These are phyloP conservation scores for Monosporascus sp. DNA, from an alignment of 2,329 filamentous ascomycete genomes.

Conservation along the genomic window DNA sequence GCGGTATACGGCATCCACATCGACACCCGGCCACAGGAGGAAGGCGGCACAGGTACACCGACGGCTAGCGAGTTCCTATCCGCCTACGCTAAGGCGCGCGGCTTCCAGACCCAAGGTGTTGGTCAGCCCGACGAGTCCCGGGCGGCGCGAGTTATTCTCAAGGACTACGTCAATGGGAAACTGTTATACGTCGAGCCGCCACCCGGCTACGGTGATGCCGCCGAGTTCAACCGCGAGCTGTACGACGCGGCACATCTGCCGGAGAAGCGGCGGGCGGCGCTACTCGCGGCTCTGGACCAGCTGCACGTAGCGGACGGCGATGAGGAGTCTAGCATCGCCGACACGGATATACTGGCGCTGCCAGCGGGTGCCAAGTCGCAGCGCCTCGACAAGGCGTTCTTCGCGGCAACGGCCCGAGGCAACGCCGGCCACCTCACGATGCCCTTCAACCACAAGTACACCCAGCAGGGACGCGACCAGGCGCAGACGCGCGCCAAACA, in stretches of 20 bases:
- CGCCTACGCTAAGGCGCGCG: slow-evolving; percentile 82
- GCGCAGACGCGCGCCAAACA: slow-evolving; percentile 51
- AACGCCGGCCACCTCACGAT: slow-evolving; percentile 63
- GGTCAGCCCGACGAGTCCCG: slow-evolving; percentile 92
- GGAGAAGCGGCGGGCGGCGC: slow-evolving; percentile 66
- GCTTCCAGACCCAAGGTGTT: slow-evolving; percentile 83
- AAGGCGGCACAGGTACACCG: slow-evolving; percentile 84
- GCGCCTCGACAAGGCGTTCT: slow-evolving; percentile 84
- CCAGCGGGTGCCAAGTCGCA: slow-evolving; percentile 67
- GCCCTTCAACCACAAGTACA: slow-evolving; percentile 89
- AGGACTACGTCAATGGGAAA: slow-evolving; percentile 97
- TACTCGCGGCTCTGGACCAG: slow-evolving; percentile 46
- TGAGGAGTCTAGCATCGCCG: slow-evolving; percentile 26
- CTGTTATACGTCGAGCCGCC: slow-evolving; percentile 88
- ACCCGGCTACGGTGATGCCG: slow-evolving; percentile 63
- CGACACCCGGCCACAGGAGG: slow-evolving; percentile 70
- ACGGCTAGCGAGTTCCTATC: slow-evolving; percentile 80
- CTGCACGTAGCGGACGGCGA: slow-evolving; percentile 36
- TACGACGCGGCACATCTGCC: slow-evolving; percentile 82
- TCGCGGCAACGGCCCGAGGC: slow-evolving; percentile 40
- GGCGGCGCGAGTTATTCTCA: slow-evolving; percentile 82
- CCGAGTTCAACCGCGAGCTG: slow-evolving; percentile 81
- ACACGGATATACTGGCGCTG: slow-evolving; percentile 45
- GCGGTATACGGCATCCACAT: slow-evolving; percentile 93
- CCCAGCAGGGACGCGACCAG: slow-evolving; percentile 61